A percentile compares a stretch with the other conserved stretches of the same genome.
Conservation (phyloP, 495 filamentous ascomycete species). For the Aspergillus homomorphus region DNA sequence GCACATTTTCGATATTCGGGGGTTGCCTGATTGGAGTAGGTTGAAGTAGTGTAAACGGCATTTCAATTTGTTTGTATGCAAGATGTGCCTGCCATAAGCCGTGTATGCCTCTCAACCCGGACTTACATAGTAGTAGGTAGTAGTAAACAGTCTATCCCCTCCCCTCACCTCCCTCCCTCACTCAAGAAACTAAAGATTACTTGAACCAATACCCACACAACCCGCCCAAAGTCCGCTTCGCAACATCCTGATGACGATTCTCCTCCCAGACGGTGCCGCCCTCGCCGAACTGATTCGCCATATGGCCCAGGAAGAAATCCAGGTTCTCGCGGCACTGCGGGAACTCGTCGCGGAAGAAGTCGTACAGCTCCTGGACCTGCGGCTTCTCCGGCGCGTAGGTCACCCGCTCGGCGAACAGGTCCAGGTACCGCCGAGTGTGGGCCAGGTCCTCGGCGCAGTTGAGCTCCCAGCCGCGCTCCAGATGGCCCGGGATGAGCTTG, state of each 20-base stretch:
- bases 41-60: too few species aligned
- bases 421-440: constrained; percentile 19
- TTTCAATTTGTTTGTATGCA: too few species aligned
- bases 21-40: too few species aligned
- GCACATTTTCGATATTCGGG: not conserved
- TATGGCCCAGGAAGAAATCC: constrained; percentile 24
- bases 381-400: constrained; percentile 22
- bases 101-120: too few species aligned
- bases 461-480: constrained; percentile 27
- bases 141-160: not conserved
- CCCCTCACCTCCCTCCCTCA: not conserved
- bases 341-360: constrained; percentile 28
- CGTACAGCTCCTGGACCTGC: constrained; percentile 23
- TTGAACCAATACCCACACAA: constrained; percentile 13
- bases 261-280: constrained; percentile 26
- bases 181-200: not conserved
- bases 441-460: constrained; percentile 25
- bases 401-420: constrained; percentile 26
- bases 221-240: constrained; percentile 11
- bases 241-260: constrained; percentile 21
- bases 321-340: constrained; percentile 15
- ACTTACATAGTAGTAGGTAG: too few species aligned
- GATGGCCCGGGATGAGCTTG: constrained; percentile 28
- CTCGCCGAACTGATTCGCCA: constrained; percentile 23
- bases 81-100: too few species aligned